These are phyloP conservation scores for Botrytis galanthina DNA, from an alignment of 2,329 filamentous ascomycete species.

Conservation along the genomic window DNA sequence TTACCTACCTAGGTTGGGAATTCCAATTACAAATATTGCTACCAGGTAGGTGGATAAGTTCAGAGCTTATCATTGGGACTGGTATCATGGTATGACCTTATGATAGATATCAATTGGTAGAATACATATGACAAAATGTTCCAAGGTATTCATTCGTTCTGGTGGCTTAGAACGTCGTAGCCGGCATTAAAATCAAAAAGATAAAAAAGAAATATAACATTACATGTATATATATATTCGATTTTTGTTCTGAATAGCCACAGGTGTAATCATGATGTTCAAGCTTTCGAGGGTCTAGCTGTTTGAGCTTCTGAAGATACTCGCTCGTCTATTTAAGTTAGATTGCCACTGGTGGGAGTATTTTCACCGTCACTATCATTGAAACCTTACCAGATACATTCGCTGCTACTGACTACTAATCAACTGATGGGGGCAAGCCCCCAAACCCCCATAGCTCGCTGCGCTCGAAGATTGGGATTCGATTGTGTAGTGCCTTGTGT, in stretches of 20 bases:
- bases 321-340: background rate
- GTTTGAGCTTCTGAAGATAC: background rate
- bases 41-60: background rate
- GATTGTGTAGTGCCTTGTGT: background rate
- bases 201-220: fast-evolving
- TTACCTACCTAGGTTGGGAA: background rate
- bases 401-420: background rate
- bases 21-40: background rate
- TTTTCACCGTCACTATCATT: background rate
- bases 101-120: background rate
- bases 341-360: background rate
- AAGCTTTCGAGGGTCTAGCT: background rate
- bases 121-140: background rate
- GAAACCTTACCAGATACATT: background rate
- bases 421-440: background rate
- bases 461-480: background rate
- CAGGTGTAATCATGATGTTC: background rate
- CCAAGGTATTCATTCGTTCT: background rate
- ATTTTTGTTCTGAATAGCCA: background rate
- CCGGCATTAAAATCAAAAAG: background rate
- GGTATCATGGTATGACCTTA: too few relatives aligned
- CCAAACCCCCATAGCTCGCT: background rate
- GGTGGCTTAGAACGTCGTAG: background rate
- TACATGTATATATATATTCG: background rate
- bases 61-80: background rate